Base-by-base conservation (phyloP, 179 eudicot species). In the Silene coronaria region DNA sequence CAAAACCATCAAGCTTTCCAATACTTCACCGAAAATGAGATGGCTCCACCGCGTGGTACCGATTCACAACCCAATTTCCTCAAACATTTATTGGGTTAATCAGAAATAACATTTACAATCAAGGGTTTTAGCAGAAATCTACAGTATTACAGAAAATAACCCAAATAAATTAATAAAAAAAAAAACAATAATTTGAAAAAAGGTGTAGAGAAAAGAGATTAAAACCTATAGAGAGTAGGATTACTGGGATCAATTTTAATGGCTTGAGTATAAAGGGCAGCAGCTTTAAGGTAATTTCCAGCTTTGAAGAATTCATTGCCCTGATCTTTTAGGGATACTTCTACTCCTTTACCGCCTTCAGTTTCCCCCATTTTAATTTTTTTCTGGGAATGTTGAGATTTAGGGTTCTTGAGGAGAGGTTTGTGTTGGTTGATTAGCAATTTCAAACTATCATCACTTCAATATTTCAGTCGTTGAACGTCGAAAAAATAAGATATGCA, bases 191-290 rank as follows among this genome's bases (percentile, higher is more conserved):
- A 24, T 4, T 53, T 17, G 21, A 53, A 51, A 48, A 48, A 4
- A n/a, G n/a, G 55, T 12, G n/a, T 12, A 12, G 16, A 59, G 4
- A 34, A 36, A 45, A 14, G 22, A 28, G 13, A 51, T 65, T 4
- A 34, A 21, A 32, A 94, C 98, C 99, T 95, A 78, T 85, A 92
- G 58, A 95, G 97, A 61, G 99, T 85, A 24, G 86, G 80, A 63
- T 92, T 95, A 10, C 84, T 78, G 32, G 99, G 97, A 74, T 95
- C 97, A 48, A 81, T 76, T 82, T 95, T 95, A 75, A 92, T 92
- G 59, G 99, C 99, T 80, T 95, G 97, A 79, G 99, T 92, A 75
- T 92, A 95, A n/a, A 92, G 75, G 64, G 97, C 99, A 79, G 97
- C 99, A 21, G 99, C 99, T 88, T 95, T 95, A 14, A 95, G 91